Evolutionary conservation across 2,329 filamentous ascomycete genomes (phyloP), one percentile per base, ranked within the genome.

Genomic region (Fragosphaeria purpurea): DNA sequence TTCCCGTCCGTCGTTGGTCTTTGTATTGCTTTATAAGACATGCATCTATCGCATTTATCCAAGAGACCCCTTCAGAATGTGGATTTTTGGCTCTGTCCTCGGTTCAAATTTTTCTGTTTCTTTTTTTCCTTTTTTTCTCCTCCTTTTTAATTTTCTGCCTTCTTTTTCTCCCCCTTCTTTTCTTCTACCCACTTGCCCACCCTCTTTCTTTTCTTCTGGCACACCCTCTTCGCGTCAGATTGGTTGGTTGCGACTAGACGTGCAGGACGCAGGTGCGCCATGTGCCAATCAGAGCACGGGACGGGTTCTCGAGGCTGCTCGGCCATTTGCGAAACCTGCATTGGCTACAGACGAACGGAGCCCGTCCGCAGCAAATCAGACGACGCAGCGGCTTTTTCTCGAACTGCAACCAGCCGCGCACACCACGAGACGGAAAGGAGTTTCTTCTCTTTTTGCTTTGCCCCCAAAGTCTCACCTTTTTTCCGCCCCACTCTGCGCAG

Each of bases 241-340:
- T 51, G 52, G 48, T 46, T 42, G 39, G 46, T 37, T 47, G 43
- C 46, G 40, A 42, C 49, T 51, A 54, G 52, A 42, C 48, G 39
- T 50, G 52, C 47, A 53, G 44, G 38, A 42, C 37, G 52, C 52
- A 51, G 43, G 34, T 41, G 43, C 22, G 46, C 12, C 48, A 38
- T 44, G 43, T 10, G 42, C 52, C 43, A 54, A 54, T 54, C 43
- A 51, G 49, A 51, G 44, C 38, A 44, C 52, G 11, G 32, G 37
- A 22, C 46, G 22, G 43, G 32, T 44, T 47, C 38, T 53, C 49
- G 49, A 54, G 49, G 52, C 49, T 53, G 43, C 43, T 51, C 40
- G 46, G 49, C 44, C 52, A 49, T 43, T 33, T 46, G 45, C 46
- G 34, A 46, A 48, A 47, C 48, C 52, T 53, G 52, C 52, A 53